Base-by-base conservation (phyloP, 176 grass and related monocot genomes). In the Poa pratensis region DNA sequence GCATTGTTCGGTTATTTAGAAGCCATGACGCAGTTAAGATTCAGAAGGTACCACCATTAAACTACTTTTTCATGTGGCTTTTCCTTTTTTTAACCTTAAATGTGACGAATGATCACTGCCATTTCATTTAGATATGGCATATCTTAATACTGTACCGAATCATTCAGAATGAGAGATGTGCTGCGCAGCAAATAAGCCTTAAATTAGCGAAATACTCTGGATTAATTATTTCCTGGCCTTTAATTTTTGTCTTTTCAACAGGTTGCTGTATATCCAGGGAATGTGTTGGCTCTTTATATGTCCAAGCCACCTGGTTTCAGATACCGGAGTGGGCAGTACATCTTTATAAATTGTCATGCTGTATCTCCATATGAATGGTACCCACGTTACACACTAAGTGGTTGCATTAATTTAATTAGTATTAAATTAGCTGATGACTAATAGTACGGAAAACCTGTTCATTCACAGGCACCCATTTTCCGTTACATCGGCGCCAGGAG, bases 361-460 rank as follows among this genome's bases (percentile, higher is more conserved):
- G 95, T 97, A 3, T 97, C 95, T 86, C 95, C 95, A 60, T 97
- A 91, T 83, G 90, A 97, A 90, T 97, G 95, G 95, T 97, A 85
- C 23, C 60, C 39, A 39, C 19, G 17, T 42, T 69, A 59, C 57
- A 69, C 53, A 69, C 39, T 87, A 71, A 49, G 9, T 5, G 20
- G n/a, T 80, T 79, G 63, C 30, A 73, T 42, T 84, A 40, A 13
- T 48, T 61, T 26, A 32, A 30, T 40, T n/a, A n/a, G n/a, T 77
- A 22, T 77, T 73, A 32, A 30, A 76, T 84, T 6, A 12, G 58
- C 11, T 75, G 24, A 63, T 79, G 30, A 91, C 18, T 62, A 43
- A 77, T 82, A 82, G 59, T 79, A 69, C 1, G 17, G 24, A 68
- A 84, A 20, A 68, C 15, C 84, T 60, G 16, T 27, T 82, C 62